A percentile compares a stretch with the other conserved stretches of the same genome.
phyloP scores from a whole-genome alignment of 1,139 yeast species.

The Diutina rugosa region DNA sequence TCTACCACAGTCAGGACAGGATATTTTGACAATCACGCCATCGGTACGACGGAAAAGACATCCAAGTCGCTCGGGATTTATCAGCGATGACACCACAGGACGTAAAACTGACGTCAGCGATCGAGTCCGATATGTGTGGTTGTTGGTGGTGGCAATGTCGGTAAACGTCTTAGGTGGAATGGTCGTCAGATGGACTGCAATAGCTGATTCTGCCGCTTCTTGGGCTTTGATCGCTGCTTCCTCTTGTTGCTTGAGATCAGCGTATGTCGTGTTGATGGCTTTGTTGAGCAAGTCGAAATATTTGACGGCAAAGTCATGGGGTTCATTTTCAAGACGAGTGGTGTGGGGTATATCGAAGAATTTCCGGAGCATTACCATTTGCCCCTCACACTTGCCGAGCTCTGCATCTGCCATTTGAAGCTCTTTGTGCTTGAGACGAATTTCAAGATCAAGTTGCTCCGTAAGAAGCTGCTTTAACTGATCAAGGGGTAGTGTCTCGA shows the following conservation, averaged over 20 bases:
- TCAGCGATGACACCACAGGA: constrained; percentile 15
- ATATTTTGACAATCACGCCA: constrained; percentile 54
- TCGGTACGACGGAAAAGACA: constrained; percentile 64
- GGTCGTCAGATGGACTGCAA: constrained; percentile 3
- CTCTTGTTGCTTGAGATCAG: constrained; percentile 9
- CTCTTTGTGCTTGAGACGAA: constrained; percentile 59
- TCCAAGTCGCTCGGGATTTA: constrained; percentile 21
- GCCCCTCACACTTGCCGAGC: constrained; percentile 51
- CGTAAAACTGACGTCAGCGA: constrained; percentile 38
- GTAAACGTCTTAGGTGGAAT: constrained; percentile 3
- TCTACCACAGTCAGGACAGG: constrained; percentile 57
- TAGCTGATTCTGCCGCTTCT: constrained; percentile 5
- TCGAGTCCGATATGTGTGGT: constrained; percentile 30
- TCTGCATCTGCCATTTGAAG: constrained; percentile 46
- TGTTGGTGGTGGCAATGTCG: constrained; percentile 3
- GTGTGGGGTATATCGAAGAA: constrained; percentile 37
- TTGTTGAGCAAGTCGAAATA: constrained; percentile 28
- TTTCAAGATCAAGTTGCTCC: constrained; percentile 51
- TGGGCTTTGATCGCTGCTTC: background rate
- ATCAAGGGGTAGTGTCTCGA: background rate
- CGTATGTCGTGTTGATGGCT: constrained; percentile 21
- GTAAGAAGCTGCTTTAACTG: background rate
- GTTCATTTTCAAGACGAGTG: constrained; percentile 25
- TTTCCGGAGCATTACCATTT: constrained; percentile 38
- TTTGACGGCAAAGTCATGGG: constrained; percentile 35